Base-by-base conservation (phyloP, 2,329 filamentous ascomycete genomes). In the Fusarium secorum region DNA sequence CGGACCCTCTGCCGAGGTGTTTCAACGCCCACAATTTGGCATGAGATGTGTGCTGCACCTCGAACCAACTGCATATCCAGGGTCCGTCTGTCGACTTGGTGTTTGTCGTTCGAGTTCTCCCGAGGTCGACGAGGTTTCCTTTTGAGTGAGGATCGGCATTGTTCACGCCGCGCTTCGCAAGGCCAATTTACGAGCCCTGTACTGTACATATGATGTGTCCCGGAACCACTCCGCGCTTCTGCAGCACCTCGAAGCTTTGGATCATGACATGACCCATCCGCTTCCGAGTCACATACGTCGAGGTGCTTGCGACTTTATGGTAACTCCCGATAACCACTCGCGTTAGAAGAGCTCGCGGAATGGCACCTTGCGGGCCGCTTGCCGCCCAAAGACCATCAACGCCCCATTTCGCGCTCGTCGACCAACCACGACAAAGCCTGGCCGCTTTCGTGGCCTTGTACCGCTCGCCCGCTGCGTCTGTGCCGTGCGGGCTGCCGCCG, bases 51-150 rank as follows among this genome's bases (percentile, higher is more conserved):
- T 64, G 56, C 60, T 63, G 61, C 62, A 64, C 49, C 57, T 58
- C 60, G 70, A 61, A 73, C 74, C 74, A 76, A 76, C 74, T 64
- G 74, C 74, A 76, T 76, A 74, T 66, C 55, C 58, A 72, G 61
- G 69, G 66, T 72, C 69, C 36, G 33, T 51, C 60, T 42, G 57
- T 60, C 51, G 59, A 62, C 45, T 58, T 57, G 28, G 41, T 62
- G 45, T 69, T 44, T 62, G 45, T 60, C 39, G 38, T 38, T 65
- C 38, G 24, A 69, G 35, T 46, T 72, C 46, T 58, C 51, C 69
- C 54, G 57, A 69, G 61, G 55, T 59, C 35, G 28, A 64, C 42
- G 32, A 54, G 55, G 53, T 45, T 36, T 35, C 41, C 26, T 35
- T 59, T 49, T 61, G 56, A 64, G 44, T 53, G 41, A 39, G 70